These are phyloP conservation scores for Calonectria fujianensis DNA, from an alignment of 2,329 filamentous ascomycete species.

Conservation along the genomic window DNA sequence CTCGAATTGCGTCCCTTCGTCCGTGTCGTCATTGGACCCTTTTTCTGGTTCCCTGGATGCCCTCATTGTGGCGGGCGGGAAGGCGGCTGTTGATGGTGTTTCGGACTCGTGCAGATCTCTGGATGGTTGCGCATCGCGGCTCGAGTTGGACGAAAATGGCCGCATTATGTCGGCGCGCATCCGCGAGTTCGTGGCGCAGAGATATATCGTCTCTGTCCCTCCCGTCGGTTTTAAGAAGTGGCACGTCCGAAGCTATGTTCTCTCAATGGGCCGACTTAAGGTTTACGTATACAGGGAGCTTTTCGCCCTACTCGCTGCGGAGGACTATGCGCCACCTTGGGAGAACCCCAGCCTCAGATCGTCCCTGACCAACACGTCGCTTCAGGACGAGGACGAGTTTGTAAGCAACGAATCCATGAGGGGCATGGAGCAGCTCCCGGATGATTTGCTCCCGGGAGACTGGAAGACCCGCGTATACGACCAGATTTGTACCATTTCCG, in stretches of 20 bases:
- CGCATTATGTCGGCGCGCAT: constrained; percentile 62
- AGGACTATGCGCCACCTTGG: constrained; percentile 62
- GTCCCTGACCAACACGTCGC: constrained; percentile 62
- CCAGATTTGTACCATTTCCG: constrained; percentile 59
- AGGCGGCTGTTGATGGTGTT: constrained; percentile 41
- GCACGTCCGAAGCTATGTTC: constrained; percentile 61
- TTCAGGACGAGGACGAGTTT: constrained; percentile 61
- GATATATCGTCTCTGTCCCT: constrained; percentile 59
- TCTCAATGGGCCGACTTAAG: constrained; percentile 61
- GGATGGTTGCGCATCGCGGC: constrained; percentile 39
- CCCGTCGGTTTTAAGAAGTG: constrained; percentile 60
- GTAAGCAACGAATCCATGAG: constrained; percentile 59
- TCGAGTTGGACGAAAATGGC: constrained; percentile 57
- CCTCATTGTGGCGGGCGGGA: constrained; percentile 56
- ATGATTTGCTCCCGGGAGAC: constrained; percentile 55
- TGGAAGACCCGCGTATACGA: constrained; percentile 60
- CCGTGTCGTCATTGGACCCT: constrained; percentile 48
- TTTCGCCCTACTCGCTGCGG: constrained; percentile 59
- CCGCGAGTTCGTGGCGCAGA: constrained; percentile 62
- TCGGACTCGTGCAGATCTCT: neutral
- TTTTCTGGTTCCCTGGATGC: constrained; percentile 57
- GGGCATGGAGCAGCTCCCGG: constrained; percentile 57
- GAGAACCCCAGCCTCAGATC: constrained; percentile 58
- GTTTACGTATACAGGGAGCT: constrained; percentile 62
- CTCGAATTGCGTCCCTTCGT: constrained; percentile 44